phyloP scores from a whole-genome alignment of 208 protist species.

The Leishmania martiniquensis region DNA sequence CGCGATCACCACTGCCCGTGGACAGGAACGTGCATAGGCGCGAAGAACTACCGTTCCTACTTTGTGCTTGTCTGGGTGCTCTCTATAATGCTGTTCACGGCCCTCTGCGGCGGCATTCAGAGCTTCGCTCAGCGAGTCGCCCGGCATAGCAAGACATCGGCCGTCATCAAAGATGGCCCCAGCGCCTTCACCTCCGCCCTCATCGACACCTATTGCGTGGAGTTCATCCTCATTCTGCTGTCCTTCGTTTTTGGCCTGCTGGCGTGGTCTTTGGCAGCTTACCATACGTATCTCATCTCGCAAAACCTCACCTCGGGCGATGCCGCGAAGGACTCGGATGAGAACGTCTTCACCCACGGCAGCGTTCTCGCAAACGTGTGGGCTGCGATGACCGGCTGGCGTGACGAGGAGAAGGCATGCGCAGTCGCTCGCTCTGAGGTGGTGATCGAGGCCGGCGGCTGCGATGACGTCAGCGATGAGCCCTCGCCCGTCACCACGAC shows the following conservation, averaged over 20 bases:
- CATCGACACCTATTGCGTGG: constrained; percentile 66
- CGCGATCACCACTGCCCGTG: constrained; percentile 95
- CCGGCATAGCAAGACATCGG: constrained; percentile 5
- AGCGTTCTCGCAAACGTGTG: constrained; percentile 47
- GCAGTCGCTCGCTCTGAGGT: constrained; percentile 12
- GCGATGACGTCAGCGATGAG: constrained; percentile 1
- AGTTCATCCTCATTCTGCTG: constrained; percentile 64
- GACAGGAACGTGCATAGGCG: constrained; percentile 90
- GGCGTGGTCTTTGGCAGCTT: constrained; percentile 46
- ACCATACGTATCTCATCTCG: constrained; percentile 72
- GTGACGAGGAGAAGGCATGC: constrained; percentile 13
- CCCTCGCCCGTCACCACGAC: not conserved
- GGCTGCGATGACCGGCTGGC: constrained; percentile 36
- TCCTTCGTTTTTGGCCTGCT: constrained; percentile 43
- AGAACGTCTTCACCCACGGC: constrained; percentile 67
- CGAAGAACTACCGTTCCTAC: constrained; percentile 86
- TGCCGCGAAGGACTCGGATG: constrained; percentile 29
- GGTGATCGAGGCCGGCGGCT: constrained; percentile 16
- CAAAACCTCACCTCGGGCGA: constrained; percentile 76
- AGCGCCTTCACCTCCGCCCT: constrained; percentile 47
- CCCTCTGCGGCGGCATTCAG: constrained; percentile 50
- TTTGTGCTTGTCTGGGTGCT: constrained; percentile 67
- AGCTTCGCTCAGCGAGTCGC: constrained; percentile 44
- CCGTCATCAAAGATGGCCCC: not conserved
- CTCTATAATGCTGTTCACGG: constrained; percentile 40